Conservation (phyloP, 192 early-diverging fungal genomes). For the Mortierella hygrophila region DNA sequence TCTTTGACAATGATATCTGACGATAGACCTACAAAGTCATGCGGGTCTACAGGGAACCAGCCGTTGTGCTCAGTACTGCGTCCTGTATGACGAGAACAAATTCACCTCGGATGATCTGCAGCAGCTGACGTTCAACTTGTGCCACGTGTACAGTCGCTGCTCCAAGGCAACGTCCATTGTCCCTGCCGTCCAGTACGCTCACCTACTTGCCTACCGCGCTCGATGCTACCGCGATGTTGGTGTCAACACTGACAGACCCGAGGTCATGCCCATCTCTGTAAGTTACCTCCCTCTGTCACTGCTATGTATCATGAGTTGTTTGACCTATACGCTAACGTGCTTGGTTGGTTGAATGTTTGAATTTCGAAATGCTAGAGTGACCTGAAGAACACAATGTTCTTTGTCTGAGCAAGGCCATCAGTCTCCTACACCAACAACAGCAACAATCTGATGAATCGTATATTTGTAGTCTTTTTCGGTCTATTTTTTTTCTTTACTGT, state of each 20-base stretch:
- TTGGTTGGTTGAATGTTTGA: neutral
- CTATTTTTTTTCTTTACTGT: neutral
- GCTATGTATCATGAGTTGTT: neutral
- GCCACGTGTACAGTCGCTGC: slow-evolving; percentile 91
- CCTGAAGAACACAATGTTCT: slow-evolving; percentile 1
- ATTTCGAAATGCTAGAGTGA: neutral
- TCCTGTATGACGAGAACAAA: slow-evolving; percentile 88
- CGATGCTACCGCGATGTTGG: slow-evolving; percentile 69
- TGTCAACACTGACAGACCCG: neutral
- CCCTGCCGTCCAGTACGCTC: slow-evolving; percentile 93
- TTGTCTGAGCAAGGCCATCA: neutral
- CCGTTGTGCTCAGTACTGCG: slow-evolving; percentile 92
- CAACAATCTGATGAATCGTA: neutral
- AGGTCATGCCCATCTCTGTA: slow-evolving; percentile 8
- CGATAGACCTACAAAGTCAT: slow-evolving; percentile 83
- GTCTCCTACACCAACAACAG: neutral
- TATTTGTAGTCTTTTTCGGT: too few relatives aligned
- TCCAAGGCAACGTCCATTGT: slow-evolving; percentile 88
- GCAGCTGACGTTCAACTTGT: slow-evolving; percentile 90
- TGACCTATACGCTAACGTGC: neutral
- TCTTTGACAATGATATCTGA: neutral
- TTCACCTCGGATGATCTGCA: slow-evolving; percentile 87
- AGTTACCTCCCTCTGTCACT: neutral
- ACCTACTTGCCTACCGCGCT: slow-evolving; percentile 85
- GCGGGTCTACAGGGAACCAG: slow-evolving; percentile 95